Base-by-base conservation (phyloP, 1,284 basidiomycete species). In the Sporisorium exsertum region DNA sequence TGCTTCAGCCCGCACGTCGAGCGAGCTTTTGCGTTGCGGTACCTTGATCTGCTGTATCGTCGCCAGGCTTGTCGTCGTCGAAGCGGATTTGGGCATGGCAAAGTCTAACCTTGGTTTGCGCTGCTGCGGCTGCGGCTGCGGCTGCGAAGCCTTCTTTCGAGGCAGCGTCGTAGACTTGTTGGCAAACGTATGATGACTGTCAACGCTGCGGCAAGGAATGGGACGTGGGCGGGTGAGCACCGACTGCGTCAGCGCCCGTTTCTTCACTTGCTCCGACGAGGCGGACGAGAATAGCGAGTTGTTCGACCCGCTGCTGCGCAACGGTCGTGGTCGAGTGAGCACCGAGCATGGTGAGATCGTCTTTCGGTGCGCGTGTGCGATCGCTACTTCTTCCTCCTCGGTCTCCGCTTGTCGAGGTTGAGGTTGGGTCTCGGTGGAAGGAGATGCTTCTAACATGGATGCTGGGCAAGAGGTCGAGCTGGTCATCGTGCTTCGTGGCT, bases 21-120 rank as follows among this genome's bases (percentile, higher is more conserved):
- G 46, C 27, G 64, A 68, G 40, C 61, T 68, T 18, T 73, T 73
- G 9, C 71, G 22, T 24, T 57, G 58, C 10, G 71, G 71, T 0
- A 73, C 64, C n/a, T 69, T 58, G 29, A 63, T 26, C 3, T 26
- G 27, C 47, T 29, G 43, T 12, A 29, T 1, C 10, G 20, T 5
- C 6, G 55, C 9, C n/a, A 20, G 8, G 20, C n/a, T 15, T 9
- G 40, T 29, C 10, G 47, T 58, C 16, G 65, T 68, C 18, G 66
- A 68, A 5, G 18, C 32, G 2, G 60, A 64, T 32, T 63, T 69
- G 18, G 51, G 46, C 58, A 66, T 27, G 1, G 27, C 9, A 5
- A 50, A 50, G 0, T 33, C 27, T 9, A 50, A 12, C 2, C 27
- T 16, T 18, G 26, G 16, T 4, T 16, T n/a, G 7, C 3, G 16